Conservation (phyloP, 1,284 basidiomycete genomes). For the Grifola frondosa region DNA sequence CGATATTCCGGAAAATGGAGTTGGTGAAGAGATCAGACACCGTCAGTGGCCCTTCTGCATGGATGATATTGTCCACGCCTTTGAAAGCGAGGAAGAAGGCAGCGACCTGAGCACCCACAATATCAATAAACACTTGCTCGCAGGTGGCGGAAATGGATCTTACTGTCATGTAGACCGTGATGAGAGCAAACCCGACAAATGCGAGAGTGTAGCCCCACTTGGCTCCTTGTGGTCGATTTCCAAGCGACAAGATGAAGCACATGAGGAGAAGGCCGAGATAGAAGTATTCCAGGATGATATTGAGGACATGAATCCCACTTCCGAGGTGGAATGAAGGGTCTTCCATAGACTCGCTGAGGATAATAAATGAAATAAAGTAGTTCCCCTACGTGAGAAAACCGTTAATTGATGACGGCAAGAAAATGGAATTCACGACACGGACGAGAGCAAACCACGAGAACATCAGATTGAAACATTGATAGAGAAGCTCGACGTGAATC, state of each 20-base stretch:
- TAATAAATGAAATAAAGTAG: constrained; percentile 85
- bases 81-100: constrained; percentile 82
- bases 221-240: constrained; percentile 89
- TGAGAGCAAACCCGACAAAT: constrained; percentile 82
- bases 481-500: constrained; percentile 93
- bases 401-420: background rate
- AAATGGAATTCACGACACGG: constrained; percentile 25
- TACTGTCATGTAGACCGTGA: constrained; percentile 93
- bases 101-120: constrained; percentile 49
- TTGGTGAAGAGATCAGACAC: constrained; percentile 67
- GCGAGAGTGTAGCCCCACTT: constrained; percentile 82
- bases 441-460: constrained; percentile 92
- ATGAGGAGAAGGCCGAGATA: constrained; percentile 86
- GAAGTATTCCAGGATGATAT: constrained; percentile 80
- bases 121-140: background rate
- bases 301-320: constrained; percentile 68
- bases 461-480: constrained; percentile 87
- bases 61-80: constrained; percentile 63
- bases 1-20: constrained; percentile 81
- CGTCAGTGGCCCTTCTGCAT: constrained; percentile 46
- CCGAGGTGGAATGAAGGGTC: constrained; percentile 53
- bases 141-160: constrained; percentile 26
- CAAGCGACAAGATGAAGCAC: constrained; percentile 90
- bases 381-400: constrained; percentile 61
- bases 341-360: constrained; percentile 74